phyloP scores from a whole-genome alignment of 306 rosid species.

The Cicer bijugum region DNA sequence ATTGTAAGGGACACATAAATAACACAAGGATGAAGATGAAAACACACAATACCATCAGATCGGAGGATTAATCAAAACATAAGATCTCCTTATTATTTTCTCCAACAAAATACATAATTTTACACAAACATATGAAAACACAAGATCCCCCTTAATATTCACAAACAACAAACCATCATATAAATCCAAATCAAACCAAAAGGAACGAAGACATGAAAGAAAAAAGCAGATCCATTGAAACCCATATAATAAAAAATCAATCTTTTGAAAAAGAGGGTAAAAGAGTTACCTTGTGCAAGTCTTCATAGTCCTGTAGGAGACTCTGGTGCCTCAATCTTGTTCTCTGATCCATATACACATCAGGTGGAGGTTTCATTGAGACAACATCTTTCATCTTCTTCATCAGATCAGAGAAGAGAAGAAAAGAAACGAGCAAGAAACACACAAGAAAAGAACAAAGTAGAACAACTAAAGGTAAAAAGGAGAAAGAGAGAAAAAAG shows the following conservation, averaged over 20 bases:
- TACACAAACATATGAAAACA: constrained; percentile 3
- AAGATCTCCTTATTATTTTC: constrained; percentile 35
- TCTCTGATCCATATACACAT: constrained; percentile 60
- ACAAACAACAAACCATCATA: constrained; percentile 9
- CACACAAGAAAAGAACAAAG: constrained; percentile 31
- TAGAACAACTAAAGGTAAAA: constrained; percentile 14
- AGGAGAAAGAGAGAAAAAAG: constrained; percentile 39
- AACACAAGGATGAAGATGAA: constrained; percentile 1
- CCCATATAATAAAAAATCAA: constrained; percentile 38
- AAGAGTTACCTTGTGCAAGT: constrained; percentile 67
- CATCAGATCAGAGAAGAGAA: constrained; percentile 54
- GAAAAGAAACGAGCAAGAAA: constrained; percentile 18
- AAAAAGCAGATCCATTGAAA: constrained; percentile 57
- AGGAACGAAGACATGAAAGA: constrained; percentile 36
- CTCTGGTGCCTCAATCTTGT: constrained; percentile 71
- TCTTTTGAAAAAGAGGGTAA: not conserved
- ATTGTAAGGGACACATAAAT: not conserved
- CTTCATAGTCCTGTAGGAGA: constrained; percentile 84
- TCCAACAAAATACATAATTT: constrained; percentile 15
- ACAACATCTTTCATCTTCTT: constrained; percentile 80
- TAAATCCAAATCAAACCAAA: constrained; percentile 42
- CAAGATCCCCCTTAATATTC: constrained; percentile 30
- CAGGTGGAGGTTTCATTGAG: constrained; percentile 52
- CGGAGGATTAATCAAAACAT: constrained; percentile 22
- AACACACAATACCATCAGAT: constrained; percentile 42